Evolutionary conservation across 306 rosid genomes (phyloP).

Genomic region (Cucurbita argyrosperma): DNA sequence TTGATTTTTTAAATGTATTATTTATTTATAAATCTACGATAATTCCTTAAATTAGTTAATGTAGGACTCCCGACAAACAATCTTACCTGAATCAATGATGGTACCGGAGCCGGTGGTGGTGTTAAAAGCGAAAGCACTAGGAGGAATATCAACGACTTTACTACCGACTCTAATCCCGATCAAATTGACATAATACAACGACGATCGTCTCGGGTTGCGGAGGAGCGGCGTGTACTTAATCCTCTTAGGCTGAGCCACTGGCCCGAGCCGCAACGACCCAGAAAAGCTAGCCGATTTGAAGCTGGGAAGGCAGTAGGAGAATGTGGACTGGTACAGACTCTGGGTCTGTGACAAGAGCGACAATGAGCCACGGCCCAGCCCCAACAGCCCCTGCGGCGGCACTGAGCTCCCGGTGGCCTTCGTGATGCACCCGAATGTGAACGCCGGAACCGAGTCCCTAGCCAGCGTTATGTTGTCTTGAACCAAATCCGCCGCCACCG

Average conservation of each 20-base stretch:
- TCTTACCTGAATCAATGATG: conserved; percentile 68
- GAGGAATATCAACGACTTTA: conserved; percentile 61
- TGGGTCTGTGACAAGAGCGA: conserved; percentile 67
- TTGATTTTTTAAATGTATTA: too few relatives aligned
- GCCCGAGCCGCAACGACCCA: conserved; percentile 85
- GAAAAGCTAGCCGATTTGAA: conserved; percentile 54
- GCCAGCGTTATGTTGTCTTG: conserved; percentile 68
- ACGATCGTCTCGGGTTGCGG: conserved; percentile 68
- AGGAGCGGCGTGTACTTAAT: conserved; percentile 76
- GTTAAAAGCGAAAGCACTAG: conserved; percentile 57
- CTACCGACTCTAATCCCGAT: conserved; percentile 60
- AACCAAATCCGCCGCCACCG: conserved; percentile 46
- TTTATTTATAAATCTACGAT: too few relatives aligned
- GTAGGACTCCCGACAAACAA: background rate
- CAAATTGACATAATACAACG: conserved; percentile 68
- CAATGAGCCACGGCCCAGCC: conserved; percentile 86
- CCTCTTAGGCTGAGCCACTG: conserved; percentile 62
- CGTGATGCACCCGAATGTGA: conserved; percentile 72
- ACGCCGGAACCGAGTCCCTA: conserved; percentile 39
- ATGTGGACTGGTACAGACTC: conserved; percentile 59
- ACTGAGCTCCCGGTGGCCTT: conserved; percentile 48
- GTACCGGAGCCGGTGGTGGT: conserved; percentile 81
- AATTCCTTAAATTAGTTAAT: too few relatives aligned
- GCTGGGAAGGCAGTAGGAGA: conserved; percentile 88
- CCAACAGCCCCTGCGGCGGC: conserved; percentile 75